Evolutionary conservation across 2,329 filamentous ascomycete genomes (phyloP).

Genomic region (Chrysosporium queenslandicum): DNA sequence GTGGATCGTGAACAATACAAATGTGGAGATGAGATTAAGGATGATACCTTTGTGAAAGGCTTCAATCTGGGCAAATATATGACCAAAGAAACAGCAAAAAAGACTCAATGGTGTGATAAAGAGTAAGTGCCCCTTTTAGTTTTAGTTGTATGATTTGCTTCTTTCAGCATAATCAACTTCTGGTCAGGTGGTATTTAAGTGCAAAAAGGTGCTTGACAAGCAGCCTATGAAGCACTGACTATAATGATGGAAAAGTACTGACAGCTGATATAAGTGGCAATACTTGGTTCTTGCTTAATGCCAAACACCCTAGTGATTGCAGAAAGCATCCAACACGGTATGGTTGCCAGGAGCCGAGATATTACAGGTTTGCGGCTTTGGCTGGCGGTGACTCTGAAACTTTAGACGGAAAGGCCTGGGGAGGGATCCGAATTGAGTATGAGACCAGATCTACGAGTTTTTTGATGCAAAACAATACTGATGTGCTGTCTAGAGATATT

Average conservation of each 20-base stretch:
- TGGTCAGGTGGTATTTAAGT: too few relatives aligned
- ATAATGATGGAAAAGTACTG: neutral
- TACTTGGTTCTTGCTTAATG: constrained; percentile 9
- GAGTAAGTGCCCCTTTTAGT: neutral
- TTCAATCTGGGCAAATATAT: constrained; percentile 7
- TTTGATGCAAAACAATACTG: neutral
- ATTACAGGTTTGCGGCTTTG: constrained; percentile 6
- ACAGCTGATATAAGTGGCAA: neutral
- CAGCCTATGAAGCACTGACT: too few relatives aligned
- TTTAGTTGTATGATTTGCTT: neutral
- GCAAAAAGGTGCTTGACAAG: too few relatives aligned
- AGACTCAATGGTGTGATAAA: constrained; percentile 8
- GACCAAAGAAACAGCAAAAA: neutral
- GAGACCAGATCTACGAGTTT: neutral
- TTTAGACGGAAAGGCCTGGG: constrained; percentile 3
- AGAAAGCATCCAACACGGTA: constrained; percentile 1
- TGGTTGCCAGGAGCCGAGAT: neutral
- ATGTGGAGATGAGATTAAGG: constrained; percentile 1
- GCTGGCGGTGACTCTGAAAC: neutral
- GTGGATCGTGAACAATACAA: constrained; percentile 7
- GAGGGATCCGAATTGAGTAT: neutral
- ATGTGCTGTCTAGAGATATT: constrained; percentile 6
- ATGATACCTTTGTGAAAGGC: neutral
- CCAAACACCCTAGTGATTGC: neutral
- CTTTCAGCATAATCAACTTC: too few relatives aligned